Evolutionary conservation across 2,329 filamentous ascomycete genomes (phyloP).

Genomic region (Metarhizium sp.): DNA sequence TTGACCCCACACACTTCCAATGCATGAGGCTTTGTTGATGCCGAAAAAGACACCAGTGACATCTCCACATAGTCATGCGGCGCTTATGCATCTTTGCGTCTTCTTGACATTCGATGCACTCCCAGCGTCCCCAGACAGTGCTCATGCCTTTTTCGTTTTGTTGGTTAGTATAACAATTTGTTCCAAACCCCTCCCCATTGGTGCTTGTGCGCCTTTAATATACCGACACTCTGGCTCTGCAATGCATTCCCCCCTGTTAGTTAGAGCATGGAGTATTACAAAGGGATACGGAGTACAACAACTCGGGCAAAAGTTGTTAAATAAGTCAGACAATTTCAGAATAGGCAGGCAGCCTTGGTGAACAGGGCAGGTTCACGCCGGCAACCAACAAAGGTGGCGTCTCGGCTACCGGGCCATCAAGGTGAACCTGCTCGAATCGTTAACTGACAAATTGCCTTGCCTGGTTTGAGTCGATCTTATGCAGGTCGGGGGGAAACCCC

Average conservation of each 20-base stretch:
- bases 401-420: background rate
- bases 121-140: background rate
- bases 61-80: too few relatives aligned
- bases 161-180: background rate
- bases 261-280: too few relatives aligned
- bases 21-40: background rate
- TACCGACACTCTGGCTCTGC: background rate
- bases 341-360: background rate
- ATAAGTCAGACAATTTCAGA: background rate
- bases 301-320: background rate
- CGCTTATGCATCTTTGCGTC: background rate
- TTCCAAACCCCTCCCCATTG: background rate
- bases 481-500: background rate
- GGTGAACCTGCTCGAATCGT: background rate
- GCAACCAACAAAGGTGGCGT: background rate
- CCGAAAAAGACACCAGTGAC: background rate
- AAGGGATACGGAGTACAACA: too few relatives aligned
- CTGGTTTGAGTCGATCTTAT: background rate
- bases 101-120: background rate
- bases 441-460: background rate
- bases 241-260: too few relatives aligned
- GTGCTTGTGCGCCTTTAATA: background rate
- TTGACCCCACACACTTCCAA: too few relatives aligned
- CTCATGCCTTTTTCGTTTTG: background rate
- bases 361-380: background rate